Evolutionary conservation across 2,329 filamentous ascomycete species (phyloP).

Genomic region (Bipolaris cookei): DNA sequence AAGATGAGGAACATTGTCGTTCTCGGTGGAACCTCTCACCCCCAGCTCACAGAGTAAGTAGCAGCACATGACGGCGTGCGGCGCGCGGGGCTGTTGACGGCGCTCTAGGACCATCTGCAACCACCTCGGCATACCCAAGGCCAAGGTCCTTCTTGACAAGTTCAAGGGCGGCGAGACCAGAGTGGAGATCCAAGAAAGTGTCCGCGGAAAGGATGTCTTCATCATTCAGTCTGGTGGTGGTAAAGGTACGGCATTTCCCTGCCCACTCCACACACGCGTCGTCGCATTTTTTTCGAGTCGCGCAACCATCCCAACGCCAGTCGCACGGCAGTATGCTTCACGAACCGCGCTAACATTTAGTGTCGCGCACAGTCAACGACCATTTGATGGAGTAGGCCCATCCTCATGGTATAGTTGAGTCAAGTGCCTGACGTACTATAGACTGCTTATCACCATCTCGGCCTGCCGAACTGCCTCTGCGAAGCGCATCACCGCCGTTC

Average conservation of each 20-base stretch:
- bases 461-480: conserved; percentile 96
- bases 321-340: conserved; percentile 9
- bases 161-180: conserved; percentile 95
- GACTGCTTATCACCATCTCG: conserved; percentile 94
- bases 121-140: conserved; percentile 83
- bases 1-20: conserved; percentile 98
- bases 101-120: conserved; percentile 71
- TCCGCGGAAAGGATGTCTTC: conserved; percentile 95
- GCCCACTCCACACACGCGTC: background rate
- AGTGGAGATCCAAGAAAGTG: conserved; percentile 94
- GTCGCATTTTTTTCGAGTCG: conserved; percentile 5
- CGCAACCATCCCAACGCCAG: background rate
- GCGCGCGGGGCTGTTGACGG: conserved; percentile 13
- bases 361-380: conserved; percentile 73
- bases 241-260: conserved; percentile 52
- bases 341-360: conserved; percentile 23
- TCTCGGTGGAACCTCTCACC: conserved; percentile 91
- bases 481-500: conserved; percentile 88
- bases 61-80: background rate
- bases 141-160: conserved; percentile 83
- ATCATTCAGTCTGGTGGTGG: conserved; percentile 95
- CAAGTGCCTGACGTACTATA: conserved; percentile 37
- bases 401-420: conserved; percentile 32
- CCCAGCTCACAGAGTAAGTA: conserved; percentile 72
- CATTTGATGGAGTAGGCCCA: conserved; percentile 76